These are phyloP conservation scores for Carex parvula DNA, from an alignment of 176 grass and related monocot species.

Conservation along the genomic window DNA sequence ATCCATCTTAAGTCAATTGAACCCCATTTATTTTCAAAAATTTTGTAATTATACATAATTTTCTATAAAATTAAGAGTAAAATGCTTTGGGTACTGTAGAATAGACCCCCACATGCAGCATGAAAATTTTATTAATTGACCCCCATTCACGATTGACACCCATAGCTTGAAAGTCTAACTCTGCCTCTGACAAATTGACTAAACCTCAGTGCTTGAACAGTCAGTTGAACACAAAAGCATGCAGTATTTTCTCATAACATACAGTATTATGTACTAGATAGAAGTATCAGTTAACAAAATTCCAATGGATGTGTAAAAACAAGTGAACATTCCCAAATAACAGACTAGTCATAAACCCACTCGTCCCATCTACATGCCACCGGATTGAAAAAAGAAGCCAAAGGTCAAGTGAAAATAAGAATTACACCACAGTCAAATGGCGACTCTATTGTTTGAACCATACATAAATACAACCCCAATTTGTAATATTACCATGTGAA, in stretches of 20 bases:
- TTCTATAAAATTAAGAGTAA: too few relatives aligned
- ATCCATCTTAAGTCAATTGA: too few relatives aligned
- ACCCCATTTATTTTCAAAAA: too few relatives aligned
- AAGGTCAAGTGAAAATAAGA: neutral
- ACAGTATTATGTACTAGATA: neutral
- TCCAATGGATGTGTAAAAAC: neutral
- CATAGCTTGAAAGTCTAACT: too few relatives aligned
- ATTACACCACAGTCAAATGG: neutral
- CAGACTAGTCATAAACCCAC: neutral
- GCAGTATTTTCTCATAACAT: neutral
- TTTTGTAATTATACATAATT: too few relatives aligned
- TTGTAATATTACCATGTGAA: neutral
- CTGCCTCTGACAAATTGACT: neutral
- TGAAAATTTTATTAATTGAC: too few relatives aligned
- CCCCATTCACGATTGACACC: too few relatives aligned
- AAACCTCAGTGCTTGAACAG: neutral
- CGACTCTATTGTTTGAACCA: neutral
- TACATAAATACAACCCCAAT: conserved; percentile 3
- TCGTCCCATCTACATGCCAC: neutral
- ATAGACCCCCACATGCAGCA: too few relatives aligned
- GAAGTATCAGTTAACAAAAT: neutral
- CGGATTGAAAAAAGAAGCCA: neutral
- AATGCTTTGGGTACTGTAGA: too few relatives aligned
- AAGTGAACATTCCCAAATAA: neutral
- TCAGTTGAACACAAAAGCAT: too few relatives aligned